Conservation (phyloP, 208 protist genomes). For the Trypanosoma theileri region DNA sequence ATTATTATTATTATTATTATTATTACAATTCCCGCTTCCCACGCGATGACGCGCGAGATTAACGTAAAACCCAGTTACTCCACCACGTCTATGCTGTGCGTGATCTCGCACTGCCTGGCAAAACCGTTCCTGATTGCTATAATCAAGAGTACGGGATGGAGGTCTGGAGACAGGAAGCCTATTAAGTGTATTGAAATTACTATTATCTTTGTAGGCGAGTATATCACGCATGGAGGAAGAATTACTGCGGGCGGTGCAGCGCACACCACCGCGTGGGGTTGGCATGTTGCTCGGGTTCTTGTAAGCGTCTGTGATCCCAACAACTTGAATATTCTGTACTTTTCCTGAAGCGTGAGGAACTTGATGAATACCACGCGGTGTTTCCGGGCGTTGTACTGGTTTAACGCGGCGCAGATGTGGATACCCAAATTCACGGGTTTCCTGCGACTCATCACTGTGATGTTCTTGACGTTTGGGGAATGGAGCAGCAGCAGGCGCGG, state of each 20-base stretch:
- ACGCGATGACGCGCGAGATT: constrained; percentile 62
- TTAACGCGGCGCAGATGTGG: constrained; percentile 48
- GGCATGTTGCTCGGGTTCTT: constrained; percentile 62
- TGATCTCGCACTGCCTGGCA: constrained; percentile 76
- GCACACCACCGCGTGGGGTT: constrained; percentile 35
- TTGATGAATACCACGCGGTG: constrained; percentile 59
- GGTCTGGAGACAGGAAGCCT: not conserved
- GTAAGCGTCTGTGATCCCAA: constrained; percentile 72
- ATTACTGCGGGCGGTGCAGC: constrained; percentile 31
- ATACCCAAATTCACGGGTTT: constrained; percentile 58
- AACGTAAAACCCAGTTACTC: constrained; percentile 79
- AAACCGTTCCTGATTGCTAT: constrained; percentile 63
- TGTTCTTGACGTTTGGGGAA: constrained; percentile 2
- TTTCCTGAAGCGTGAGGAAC: constrained; percentile 38
- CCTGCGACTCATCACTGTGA: constrained; percentile 58
- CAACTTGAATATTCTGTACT: constrained; percentile 73
- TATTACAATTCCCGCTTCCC: constrained; percentile 14
- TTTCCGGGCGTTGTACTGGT: constrained; percentile 32
- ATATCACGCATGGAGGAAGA: constrained; percentile 34
- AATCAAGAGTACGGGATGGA: constrained; percentile 45
- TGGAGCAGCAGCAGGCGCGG: not conserved
- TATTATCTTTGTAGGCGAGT: constrained; percentile 27
- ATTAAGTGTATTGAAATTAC: not conserved
- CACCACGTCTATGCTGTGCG: constrained; percentile 57
- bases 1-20: no score